A percentile compares a stretch with the other conserved stretches of the same genome.
These are phyloP conservation scores for Chlorella vulgaris DNA, from an alignment of 139 green algal species.

Conservation along the genomic window DNA sequence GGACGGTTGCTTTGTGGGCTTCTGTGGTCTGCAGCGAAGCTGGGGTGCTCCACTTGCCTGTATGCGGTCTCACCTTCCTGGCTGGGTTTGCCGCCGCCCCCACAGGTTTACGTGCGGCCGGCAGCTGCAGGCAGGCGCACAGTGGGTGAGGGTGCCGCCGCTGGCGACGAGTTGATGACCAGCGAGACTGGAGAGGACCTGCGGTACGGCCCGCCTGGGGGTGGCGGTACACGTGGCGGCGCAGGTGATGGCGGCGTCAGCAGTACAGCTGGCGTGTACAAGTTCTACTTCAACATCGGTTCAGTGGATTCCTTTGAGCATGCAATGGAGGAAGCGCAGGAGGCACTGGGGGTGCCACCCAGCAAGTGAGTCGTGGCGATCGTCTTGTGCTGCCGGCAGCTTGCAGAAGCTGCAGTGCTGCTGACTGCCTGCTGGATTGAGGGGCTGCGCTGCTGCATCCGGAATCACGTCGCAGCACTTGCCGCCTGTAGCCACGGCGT, in stretches of 20 bases:
- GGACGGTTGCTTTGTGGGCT: too few relatives aligned
- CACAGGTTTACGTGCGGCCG: constrained; percentile 17
- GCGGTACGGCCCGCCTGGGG: background rate
- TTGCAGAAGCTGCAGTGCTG: background rate
- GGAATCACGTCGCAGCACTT: too few relatives aligned
- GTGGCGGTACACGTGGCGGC: too few relatives aligned
- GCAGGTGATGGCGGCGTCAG: too few relatives aligned
- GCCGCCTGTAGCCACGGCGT: too few relatives aligned
- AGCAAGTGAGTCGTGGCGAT: background rate
- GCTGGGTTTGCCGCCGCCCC: too few relatives aligned
- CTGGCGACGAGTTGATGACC: background rate
- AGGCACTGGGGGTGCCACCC: constrained; percentile 48
- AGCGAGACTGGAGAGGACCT: background rate
- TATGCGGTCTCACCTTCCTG: too few relatives aligned
- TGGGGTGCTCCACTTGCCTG: too few relatives aligned
- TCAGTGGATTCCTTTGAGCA: constrained; percentile 94
- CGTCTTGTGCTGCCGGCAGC: background rate
- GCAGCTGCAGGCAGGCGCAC: background rate
- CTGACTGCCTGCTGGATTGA: too few relatives aligned
- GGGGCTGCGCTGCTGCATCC: too few relatives aligned
- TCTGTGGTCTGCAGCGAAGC: too few relatives aligned
- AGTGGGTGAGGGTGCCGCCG: constrained; percentile 4
- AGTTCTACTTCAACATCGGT: constrained; percentile 98
- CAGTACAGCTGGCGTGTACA: constrained; percentile 62
- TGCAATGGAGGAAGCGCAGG: constrained; percentile 95